A percentile compares a stretch with the other conserved stretches of the same genome.
phyloP scores from a whole-genome alignment of 768 basidiomycete species.

The Coprinellus aureogranulatus region DNA sequence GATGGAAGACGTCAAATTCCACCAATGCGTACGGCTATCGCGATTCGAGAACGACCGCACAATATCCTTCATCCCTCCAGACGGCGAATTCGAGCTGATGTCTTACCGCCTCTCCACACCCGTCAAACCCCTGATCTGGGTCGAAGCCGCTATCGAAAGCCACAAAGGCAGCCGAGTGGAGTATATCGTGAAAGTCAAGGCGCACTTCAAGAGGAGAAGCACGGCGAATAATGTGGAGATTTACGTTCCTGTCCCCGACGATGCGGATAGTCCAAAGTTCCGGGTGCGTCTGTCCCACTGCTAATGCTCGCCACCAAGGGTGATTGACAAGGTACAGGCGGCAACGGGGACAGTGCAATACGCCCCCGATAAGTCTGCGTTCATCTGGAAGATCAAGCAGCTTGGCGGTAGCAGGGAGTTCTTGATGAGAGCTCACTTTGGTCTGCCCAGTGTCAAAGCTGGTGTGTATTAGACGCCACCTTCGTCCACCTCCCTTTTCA shows the following conservation, averaged over 20 bases:
- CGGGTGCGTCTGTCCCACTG: slow-evolving; percentile 53
- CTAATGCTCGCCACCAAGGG: background rate
- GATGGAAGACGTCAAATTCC: slow-evolving; percentile 99
- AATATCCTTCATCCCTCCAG: slow-evolving; percentile 98
- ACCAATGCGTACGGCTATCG: slow-evolving; percentile 96
- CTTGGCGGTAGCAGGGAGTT: slow-evolving; percentile 95
- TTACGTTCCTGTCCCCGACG: slow-evolving; percentile 98
- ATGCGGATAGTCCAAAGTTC: slow-evolving; percentile 97
- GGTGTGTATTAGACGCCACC: slow-evolving; percentile 49
- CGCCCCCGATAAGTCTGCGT: slow-evolving; percentile 95
- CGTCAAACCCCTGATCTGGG: slow-evolving; percentile 96
- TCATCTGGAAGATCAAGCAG: slow-evolving; percentile 99
- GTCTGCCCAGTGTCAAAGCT: slow-evolving; percentile 87
- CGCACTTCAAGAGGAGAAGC: slow-evolving; percentile 95
- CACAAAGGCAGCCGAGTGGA: slow-evolving; percentile 92
- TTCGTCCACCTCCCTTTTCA: background rate
- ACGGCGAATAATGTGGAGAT: slow-evolving; percentile 99
- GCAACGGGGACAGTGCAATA: slow-evolving; percentile 95
- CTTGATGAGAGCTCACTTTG: slow-evolving; percentile 97
- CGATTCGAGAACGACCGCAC: slow-evolving; percentile 99
- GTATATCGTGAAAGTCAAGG: slow-evolving; percentile 94
- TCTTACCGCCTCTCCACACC: slow-evolving; percentile 94
- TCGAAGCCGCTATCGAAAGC: slow-evolving; percentile 93
- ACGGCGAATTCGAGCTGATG: slow-evolving; percentile 99
- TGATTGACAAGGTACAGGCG: slow-evolving; percentile 50